Evolutionary conservation across 2,329 filamentous ascomycete species (phyloP).

Genomic region (Aspergillus jensenii): DNA sequence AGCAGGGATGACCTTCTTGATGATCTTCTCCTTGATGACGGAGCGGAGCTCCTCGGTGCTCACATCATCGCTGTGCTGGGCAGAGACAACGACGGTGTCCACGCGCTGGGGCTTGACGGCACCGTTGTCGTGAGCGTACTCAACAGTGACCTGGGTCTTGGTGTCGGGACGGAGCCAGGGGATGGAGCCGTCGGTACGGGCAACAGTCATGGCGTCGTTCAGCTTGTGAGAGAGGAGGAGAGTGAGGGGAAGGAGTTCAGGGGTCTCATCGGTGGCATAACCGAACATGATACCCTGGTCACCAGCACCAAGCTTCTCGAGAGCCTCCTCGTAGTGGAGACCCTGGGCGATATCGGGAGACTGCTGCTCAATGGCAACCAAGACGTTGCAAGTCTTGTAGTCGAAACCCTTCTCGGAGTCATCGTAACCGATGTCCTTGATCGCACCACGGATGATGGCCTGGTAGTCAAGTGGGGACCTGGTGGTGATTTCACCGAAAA

Average conservation of each 20-base stretch:
- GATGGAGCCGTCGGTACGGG: constrained; percentile 81
- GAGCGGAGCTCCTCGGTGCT: constrained; percentile 88
- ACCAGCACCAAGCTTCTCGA: constrained; percentile 97
- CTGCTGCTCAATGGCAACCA: constrained; percentile 99
- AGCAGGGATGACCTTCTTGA: constrained; percentile 89
- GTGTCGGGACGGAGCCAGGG: constrained; percentile 97
- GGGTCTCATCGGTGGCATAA: constrained; percentile 98
- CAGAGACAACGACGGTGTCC: constrained; percentile 94
- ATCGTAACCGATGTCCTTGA: constrained; percentile 99
- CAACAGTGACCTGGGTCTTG: constrained; percentile 99
- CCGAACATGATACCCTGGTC: constrained; percentile 99
- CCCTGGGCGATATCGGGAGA: constrained; percentile 98
- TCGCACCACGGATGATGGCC: constrained; percentile 87
- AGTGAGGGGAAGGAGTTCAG: constrained; percentile 92
- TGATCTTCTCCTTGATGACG: constrained; percentile 95
- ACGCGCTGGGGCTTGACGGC: constrained; percentile 90
- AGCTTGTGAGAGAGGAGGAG: constrained; percentile 94
- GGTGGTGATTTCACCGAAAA: constrained; percentile 98
- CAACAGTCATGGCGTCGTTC: constrained; percentile 89
- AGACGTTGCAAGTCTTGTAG: constrained; percentile 99
- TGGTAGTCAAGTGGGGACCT: constrained; percentile 97
- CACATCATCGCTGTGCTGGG: constrained; percentile 88
- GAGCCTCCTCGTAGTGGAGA: constrained; percentile 95
- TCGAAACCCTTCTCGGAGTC: constrained; percentile 97
- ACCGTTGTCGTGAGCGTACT: constrained; percentile 93